Base-by-base conservation (phyloP, 2,329 filamentous ascomycete species). In the Colletotrichum higginsianum region DNA sequence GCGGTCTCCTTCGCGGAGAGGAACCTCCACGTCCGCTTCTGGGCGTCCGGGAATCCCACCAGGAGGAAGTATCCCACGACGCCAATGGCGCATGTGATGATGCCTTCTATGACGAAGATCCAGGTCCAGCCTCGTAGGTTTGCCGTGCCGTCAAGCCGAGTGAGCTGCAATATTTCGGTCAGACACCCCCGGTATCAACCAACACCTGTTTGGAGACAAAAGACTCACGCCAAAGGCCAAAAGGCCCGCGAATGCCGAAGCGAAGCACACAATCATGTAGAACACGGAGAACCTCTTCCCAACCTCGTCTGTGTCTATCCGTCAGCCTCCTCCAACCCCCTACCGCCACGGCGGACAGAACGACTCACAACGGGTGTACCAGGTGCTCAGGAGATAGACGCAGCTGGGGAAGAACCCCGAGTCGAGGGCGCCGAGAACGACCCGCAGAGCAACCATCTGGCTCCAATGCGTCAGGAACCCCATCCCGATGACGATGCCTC, bases 1-100 rank as follows among this genome's bases (percentile, higher is more conserved):
- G 85, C 84, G 15, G 92, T 89, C 75, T 96, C 93, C 2, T 86
- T 86, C 0, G 87, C 84, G 0, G 88, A 88, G 4, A 96, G 86
- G 77, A 95, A 96, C 0, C 40, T 66, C 60, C 68, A 74, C 30
- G 69, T 47, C 4, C 46, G 21, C 30, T 78, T 87, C 3, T 93
- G 92, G 50, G 91, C 86, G 74, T 94, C 92, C 0, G 94, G 94
- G 77, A 94, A 96, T 76, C 96, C 93, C 75, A 93, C 88, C 89
- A 94, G 82, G 90, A 94, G 7, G 88, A 91, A 1, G 84, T 80
- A 9, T 91, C 73, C 1, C 90, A 50, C 8, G 15, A 61, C n/a
- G 7, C 67, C 67, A 4, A 67, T 46, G 18, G 18, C 23, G 57
- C 67, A 71, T 12, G 67, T 94, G 0, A 88, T 84, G 1, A 94